Conservation (phyloP, 2,329 filamentous ascomycete species). For the Orbilia brochopaga region DNA sequence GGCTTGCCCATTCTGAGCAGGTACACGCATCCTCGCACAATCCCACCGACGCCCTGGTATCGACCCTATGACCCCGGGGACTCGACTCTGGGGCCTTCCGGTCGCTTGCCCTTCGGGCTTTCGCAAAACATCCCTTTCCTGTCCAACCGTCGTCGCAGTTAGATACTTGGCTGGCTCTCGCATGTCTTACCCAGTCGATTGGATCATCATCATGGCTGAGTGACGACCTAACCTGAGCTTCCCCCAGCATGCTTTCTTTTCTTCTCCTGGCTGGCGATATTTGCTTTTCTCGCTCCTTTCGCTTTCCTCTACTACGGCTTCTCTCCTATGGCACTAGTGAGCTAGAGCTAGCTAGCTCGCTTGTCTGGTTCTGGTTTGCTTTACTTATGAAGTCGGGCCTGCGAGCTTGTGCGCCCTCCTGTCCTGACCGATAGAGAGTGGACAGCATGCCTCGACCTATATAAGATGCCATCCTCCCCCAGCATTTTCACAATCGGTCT, state of each 20-base stretch:
- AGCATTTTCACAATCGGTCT: constrained; percentile 17
- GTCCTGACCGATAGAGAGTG: constrained; percentile 16
- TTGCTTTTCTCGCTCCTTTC: constrained; percentile 53
- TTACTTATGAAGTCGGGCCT: constrained; percentile 34
- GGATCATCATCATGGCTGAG: constrained; percentile 49
- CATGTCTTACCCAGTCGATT: constrained; percentile 50
- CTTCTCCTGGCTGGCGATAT: constrained; percentile 41
- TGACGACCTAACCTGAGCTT: constrained; percentile 46
- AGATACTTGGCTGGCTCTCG: constrained; percentile 29
- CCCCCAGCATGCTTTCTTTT: constrained; percentile 45
- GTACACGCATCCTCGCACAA: constrained; percentile 22
- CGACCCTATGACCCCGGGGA: constrained; percentile 1
- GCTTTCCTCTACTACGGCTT: constrained; percentile 54
- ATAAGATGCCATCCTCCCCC: constrained; percentile 45
- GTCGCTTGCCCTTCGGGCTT: constrained; percentile 10
- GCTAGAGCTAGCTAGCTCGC: constrained; percentile 38
- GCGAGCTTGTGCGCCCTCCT: constrained; percentile 22
- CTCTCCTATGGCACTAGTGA: constrained; percentile 52
- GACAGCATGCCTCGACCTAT: constrained; percentile 40
- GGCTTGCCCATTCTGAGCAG: constrained; percentile 39
- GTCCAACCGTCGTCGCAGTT: constrained; percentile 31
- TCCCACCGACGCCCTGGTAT: constrained; percentile 15
- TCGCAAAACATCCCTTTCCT: constrained; percentile 40
- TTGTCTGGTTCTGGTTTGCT: constrained; percentile 43
- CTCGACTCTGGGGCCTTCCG: constrained; percentile 20